phyloP scores from a whole-genome alignment of 345 rosid genomes.

The Abelmoschus esculentus region DNA sequence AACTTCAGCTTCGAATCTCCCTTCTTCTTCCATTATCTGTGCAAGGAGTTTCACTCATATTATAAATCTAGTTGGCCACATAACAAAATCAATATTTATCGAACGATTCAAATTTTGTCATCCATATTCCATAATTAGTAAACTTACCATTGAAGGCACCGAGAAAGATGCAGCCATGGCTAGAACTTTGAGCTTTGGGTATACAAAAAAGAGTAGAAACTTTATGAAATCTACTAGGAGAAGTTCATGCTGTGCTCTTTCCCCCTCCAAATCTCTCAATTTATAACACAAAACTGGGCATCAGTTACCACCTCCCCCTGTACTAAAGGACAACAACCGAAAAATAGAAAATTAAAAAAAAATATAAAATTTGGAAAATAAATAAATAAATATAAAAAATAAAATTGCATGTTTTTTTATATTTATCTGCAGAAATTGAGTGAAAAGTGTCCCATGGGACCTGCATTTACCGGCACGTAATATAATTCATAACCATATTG shows the following conservation, averaged over 20 bases:
- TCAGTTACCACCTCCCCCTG: slow-evolving; percentile 7
- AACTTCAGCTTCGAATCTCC: slow-evolving; percentile 78
- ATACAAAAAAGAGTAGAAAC: background rate
- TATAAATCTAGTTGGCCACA: background rate
- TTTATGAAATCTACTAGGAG: slow-evolving; percentile 12
- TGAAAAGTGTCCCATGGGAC: slow-evolving; percentile 28
- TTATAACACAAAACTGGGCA: slow-evolving; percentile 25
- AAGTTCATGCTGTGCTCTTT: slow-evolving; percentile 24
- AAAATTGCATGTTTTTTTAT: background rate
- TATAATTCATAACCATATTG: slow-evolving; percentile 7
- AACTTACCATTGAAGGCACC: slow-evolving; percentile 75
- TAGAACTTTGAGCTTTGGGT: slow-evolving; percentile 25
- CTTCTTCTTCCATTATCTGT: slow-evolving; percentile 91
- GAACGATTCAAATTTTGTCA: too few relatives aligned
- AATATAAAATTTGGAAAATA: background rate
- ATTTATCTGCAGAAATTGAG: slow-evolving; percentile 15
- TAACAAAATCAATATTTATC: too few relatives aligned
- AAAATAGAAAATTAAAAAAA: slow-evolving; percentile 5
- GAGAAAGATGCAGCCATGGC: slow-evolving; percentile 93
- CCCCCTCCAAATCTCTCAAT: slow-evolving; percentile 20
- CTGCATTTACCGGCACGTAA: slow-evolving; percentile 36
- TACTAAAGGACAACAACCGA: slow-evolving; percentile 4
- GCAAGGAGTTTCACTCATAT: background rate
- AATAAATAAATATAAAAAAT: background rate
- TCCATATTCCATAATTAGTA: too few relatives aligned